Conservation (phyloP, 352 stramenopile genomes). For the Phytophthora capsici region DNA sequence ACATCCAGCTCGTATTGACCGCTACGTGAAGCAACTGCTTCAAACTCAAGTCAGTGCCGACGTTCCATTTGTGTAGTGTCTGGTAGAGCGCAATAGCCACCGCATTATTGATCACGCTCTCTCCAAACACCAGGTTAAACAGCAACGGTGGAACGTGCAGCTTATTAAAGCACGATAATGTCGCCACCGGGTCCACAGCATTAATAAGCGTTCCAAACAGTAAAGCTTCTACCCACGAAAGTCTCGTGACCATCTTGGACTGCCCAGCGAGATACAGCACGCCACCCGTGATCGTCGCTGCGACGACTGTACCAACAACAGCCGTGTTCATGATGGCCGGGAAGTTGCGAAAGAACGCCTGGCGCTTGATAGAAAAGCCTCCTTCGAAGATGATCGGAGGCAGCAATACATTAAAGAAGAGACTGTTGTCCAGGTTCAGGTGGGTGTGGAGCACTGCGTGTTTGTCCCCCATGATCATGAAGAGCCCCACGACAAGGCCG, state of each 20-base stretch:
- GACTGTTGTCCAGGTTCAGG: conserved; percentile 85
- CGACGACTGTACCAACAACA: conserved; percentile 79
- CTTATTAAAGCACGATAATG: conserved; percentile 93
- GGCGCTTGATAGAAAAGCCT: conserved; percentile 87
- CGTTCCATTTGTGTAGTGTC: conserved; percentile 89
- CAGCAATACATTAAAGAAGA: conserved; percentile 88
- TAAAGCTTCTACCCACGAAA: conserved; percentile 91
- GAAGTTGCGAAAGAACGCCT: conserved; percentile 89
- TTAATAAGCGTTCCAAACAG: conserved; percentile 94
- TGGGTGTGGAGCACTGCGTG: conserved; percentile 69
- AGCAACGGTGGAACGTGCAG: conserved; percentile 86
- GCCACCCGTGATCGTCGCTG: conserved; percentile 75
- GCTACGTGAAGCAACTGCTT: conserved; percentile 70
- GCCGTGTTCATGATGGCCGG: conserved; percentile 87
- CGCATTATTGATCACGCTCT: conserved; percentile 96
- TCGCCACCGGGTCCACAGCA: conserved; percentile 95
- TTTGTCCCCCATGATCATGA: conserved; percentile 71
- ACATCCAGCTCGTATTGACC: conserved; percentile 75
- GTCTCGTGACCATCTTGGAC: conserved; percentile 62
- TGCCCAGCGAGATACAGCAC: conserved; percentile 73
- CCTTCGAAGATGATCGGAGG: conserved; percentile 90
- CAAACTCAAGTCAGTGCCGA: conserved; percentile 69
- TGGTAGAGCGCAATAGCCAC: conserved; percentile 94
- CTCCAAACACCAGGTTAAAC: conserved; percentile 96
- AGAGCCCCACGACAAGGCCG: conserved; percentile 67